Conservation (phyloP, 176 grass and related monocot species). For the Oryza glumipatula region DNA sequence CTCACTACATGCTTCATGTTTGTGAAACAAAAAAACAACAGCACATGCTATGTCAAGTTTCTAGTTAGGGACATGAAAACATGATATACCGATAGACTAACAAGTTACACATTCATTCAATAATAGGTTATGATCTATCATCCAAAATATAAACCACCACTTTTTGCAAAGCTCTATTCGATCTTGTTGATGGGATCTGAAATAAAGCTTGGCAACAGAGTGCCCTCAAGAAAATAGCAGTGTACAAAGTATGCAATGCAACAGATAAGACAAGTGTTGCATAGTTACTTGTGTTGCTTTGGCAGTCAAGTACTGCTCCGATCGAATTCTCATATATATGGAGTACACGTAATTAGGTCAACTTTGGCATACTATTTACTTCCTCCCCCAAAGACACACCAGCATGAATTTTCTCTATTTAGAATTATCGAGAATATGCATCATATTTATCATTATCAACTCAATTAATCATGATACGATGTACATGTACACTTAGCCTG, state of each 20-base stretch:
- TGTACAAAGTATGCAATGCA: not conserved
- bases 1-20: not conserved
- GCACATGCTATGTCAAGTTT: not conserved
- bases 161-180: not conserved
- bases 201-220: not conserved
- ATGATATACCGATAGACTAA: not conserved
- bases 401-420: no score
- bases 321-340: no score
- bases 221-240: not conserved
- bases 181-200: not conserved
- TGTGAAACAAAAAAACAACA: not conserved
- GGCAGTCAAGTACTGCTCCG: no score
- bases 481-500: no score
- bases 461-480: no score
- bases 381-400: no score
- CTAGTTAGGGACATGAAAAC: not conserved
- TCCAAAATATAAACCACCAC: not conserved
- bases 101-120: not conserved
- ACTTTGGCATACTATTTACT: no score
- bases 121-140: not conserved
- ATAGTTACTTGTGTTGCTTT: not conserved
- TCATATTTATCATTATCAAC: no score
- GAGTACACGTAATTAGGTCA: no score
- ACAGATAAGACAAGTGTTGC: not conserved
- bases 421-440: no score